Conservation (phyloP, 805 yeast genomes). For the Saturnispora hagleri region DNA sequence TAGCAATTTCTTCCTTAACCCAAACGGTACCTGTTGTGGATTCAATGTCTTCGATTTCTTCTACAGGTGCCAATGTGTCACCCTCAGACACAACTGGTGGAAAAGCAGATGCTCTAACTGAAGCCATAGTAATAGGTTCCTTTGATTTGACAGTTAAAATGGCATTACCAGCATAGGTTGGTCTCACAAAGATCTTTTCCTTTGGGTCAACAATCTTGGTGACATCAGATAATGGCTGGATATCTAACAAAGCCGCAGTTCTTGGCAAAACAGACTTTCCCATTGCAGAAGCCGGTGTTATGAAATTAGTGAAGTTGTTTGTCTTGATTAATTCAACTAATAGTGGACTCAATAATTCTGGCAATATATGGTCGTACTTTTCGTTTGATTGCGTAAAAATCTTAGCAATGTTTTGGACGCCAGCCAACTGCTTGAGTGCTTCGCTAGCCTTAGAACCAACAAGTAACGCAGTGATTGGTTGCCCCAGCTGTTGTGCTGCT, state of each 20-base stretch:
- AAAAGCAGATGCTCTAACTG: constrained; percentile 84
- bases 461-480: constrained; percentile 72
- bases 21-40: constrained; percentile 43
- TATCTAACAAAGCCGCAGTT: constrained; percentile 73
- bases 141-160: constrained; percentile 66
- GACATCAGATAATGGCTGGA: constrained; percentile 83
- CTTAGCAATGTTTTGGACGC: constrained; percentile 44
- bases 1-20: constrained; percentile 65
- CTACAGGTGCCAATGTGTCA: constrained; percentile 33
- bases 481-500: constrained; percentile 71
- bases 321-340: constrained; percentile 36
- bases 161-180: constrained; percentile 95
- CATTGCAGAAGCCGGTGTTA: constrained; percentile 75
- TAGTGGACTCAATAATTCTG: constrained; percentile 76
- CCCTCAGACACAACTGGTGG: constrained; percentile 30
- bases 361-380: constrained; percentile 59
- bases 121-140: constrained; percentile 57
- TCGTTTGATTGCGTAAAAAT: constrained; percentile 50
- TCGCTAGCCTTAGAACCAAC: constrained; percentile 53
- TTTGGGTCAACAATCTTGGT: constrained; percentile 48
- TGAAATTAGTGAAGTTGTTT: constrained; percentile 35
- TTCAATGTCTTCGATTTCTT: constrained; percentile 35
- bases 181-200: constrained; percentile 69
- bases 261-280: constrained; percentile 87
- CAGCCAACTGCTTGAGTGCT: constrained; percentile 43